Conservation (phyloP, 2,329 filamentous ascomycete species). For the Arthrobotrys sphaeroides region DNA sequence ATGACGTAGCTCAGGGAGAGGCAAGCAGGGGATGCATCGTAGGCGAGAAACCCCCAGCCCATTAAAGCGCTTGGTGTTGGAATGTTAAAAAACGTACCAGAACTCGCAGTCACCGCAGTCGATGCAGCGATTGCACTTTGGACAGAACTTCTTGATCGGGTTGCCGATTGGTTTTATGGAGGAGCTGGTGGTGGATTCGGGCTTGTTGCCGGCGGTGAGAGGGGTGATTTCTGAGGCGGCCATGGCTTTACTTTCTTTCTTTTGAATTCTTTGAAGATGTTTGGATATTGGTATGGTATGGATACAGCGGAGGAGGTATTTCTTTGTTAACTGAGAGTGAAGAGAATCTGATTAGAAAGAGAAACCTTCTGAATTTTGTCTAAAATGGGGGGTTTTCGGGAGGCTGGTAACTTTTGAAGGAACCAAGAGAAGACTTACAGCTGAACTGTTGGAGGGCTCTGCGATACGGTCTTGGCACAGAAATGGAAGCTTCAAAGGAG, state of each 20-base stretch:
- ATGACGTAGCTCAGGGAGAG: background rate
- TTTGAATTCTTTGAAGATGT: background rate
- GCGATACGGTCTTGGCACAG: background rate
- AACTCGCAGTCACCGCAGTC: constrained; percentile 53
- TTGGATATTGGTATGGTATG: background rate
- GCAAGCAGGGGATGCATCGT: background rate
- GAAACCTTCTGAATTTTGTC: background rate
- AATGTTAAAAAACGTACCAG: constrained; percentile 18
- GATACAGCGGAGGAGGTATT: background rate
- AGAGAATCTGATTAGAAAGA: background rate
- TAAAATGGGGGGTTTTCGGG: background rate
- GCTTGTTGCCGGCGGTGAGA: constrained; percentile 41
- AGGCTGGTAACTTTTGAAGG: no score
- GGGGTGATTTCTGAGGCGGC: constrained; percentile 47
- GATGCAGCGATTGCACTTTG: constrained; percentile 51
- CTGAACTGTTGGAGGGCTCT: background rate
- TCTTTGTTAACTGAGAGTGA: background rate
- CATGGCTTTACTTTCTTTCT: constrained; percentile 2
- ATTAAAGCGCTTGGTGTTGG: no score
- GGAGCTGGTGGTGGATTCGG: constrained; percentile 27
- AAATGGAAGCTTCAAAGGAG: background rate
- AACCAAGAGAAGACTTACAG: background rate
- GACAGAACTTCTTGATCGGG: constrained; percentile 50
- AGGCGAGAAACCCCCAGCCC: background rate
- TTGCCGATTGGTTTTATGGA: constrained; percentile 31